Conservation (phyloP, 176 grass and related monocot genomes). For the Ensete ventricosum region DNA sequence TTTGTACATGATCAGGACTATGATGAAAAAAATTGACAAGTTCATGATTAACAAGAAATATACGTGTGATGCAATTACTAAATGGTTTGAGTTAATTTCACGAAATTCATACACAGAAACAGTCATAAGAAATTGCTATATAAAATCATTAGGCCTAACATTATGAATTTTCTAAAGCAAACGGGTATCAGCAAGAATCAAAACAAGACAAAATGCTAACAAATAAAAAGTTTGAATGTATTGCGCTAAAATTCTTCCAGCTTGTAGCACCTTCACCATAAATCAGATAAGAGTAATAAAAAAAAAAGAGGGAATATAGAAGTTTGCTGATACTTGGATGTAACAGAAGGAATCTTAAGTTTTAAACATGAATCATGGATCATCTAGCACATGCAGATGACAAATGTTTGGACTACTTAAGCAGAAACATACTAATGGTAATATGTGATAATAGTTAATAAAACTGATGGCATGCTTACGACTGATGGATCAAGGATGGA, state of each 20-base stretch:
- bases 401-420: no score
- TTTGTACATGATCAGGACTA: slow-evolving; percentile 10
- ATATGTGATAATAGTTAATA: no score
- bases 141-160: neutral
- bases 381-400: no score
- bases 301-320: no score
- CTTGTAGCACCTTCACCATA: neutral
- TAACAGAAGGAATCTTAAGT: no score
- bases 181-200: neutral
- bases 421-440: no score
- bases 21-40: neutral
- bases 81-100: neutral
- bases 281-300: no score
- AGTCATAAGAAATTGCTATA: neutral
- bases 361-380: no score
- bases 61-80: neutral
- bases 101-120: neutral
- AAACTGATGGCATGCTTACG: no score
- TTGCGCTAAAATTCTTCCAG: neutral
- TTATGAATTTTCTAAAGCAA: neutral
- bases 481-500: no score
- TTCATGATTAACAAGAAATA: neutral
- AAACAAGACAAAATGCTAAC: neutral
- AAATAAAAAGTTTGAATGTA: neutral
- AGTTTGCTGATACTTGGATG: no score